Conservation (phyloP, 345 rosid genomes). For the Eutrema japonicum region DNA sequence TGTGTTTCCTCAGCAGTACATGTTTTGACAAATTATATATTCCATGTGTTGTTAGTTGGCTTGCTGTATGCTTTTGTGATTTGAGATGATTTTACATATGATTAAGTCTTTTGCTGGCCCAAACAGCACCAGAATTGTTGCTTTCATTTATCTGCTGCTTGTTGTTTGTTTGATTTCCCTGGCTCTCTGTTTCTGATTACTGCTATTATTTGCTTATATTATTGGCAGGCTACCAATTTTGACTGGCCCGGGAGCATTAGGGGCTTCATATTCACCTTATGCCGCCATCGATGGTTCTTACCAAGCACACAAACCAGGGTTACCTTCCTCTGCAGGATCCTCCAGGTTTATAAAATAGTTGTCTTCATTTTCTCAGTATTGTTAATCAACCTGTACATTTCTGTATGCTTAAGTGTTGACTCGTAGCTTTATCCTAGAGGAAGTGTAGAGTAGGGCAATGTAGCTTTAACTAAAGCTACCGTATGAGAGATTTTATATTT, state of each 20-base stretch:
- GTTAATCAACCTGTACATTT: background rate
- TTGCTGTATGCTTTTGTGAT: conserved; percentile 10
- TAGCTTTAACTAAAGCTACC: conserved; percentile 9
- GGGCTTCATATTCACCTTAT: conserved; percentile 77
- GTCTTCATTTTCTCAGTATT: conserved; percentile 12
- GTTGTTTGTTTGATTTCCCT: conserved; percentile 14
- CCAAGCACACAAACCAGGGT: conserved; percentile 59
- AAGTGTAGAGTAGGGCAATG: background rate
- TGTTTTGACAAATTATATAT: background rate
- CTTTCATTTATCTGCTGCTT: background rate
- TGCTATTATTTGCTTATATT: conserved; percentile 15
- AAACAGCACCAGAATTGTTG: background rate
- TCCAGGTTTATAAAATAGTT: conserved; percentile 53
- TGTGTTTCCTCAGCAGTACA: background rate
- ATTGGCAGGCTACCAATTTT: conserved; percentile 82
- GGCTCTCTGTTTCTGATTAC: conserved; percentile 14
- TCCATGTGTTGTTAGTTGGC: conserved; percentile 10
- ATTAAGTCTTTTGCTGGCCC: conserved; percentile 13
- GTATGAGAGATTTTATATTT: conserved; percentile 1
- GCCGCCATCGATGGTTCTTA: conserved; percentile 73
- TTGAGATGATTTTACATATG: background rate
- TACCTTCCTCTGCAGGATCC: conserved; percentile 60
- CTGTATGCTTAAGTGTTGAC: background rate
- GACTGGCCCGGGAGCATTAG: conserved; percentile 83
- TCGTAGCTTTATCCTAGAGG: conserved; percentile 5